Percentiles rank a stretch among this genome's conserved stretches.
These are phyloP conservation scores for Phytophthora pinifolia DNA, from an alignment of 352 stramenopile genomes.

Conservation along the genomic window DNA sequence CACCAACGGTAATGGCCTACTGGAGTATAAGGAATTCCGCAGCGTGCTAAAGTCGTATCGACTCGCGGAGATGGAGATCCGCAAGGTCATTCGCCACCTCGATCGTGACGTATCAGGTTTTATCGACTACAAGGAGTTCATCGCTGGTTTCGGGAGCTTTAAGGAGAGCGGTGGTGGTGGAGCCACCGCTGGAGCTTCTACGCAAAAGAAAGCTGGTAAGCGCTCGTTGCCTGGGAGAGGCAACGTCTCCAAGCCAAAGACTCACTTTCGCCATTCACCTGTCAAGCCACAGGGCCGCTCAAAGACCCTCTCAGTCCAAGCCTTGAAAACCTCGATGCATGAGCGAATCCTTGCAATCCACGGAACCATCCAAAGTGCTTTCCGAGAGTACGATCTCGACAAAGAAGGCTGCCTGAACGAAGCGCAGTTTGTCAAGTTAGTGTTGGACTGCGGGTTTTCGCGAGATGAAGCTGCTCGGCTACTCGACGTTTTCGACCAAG, in stretches of 20 bases:
- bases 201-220: constrained; percentile 24
- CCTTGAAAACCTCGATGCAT: constrained; percentile 49
- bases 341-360: constrained; percentile 39
- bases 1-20: constrained; percentile 55
- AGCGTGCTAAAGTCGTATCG: constrained; percentile 61
- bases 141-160: constrained; percentile 39
- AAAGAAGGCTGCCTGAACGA: constrained; percentile 38
- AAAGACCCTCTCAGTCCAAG: constrained; percentile 32
- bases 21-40: constrained; percentile 77
- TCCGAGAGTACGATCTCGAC: constrained; percentile 51
- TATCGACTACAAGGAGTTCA: constrained; percentile 78
- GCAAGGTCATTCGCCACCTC: constrained; percentile 71
- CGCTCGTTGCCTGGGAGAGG: constrained; percentile 11
- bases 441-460: constrained; percentile 36
- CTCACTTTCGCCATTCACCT: constrained; percentile 15
- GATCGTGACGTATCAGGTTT: constrained; percentile 65
- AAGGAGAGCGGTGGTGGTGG: constrained; percentile 28
- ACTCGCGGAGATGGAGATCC: constrained; percentile 63
- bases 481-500: constrained; percentile 41
- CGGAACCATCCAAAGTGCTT: constrained; percentile 53
- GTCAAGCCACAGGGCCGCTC: constrained; percentile 12
- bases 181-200: constrained; percentile 7
- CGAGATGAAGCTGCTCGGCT: constrained; percentile 32
- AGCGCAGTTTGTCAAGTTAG: constrained; percentile 49
- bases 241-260: constrained; percentile 7